These are phyloP conservation scores for Trametes meyenii DNA, from an alignment of 768 basidiomycete genomes.

Conservation along the genomic window DNA sequence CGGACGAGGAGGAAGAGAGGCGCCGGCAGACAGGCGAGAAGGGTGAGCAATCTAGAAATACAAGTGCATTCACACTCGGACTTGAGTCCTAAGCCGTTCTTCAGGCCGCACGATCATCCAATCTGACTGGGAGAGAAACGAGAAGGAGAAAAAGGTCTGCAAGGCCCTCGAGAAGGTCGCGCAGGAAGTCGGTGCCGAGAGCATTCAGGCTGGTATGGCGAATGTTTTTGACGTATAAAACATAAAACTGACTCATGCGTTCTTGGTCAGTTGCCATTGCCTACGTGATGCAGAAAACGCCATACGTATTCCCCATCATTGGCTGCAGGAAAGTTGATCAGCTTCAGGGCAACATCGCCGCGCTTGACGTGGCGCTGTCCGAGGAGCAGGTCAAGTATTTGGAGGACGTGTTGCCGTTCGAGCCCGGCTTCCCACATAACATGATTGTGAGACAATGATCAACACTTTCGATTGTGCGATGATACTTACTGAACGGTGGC, in stretches of 20 bases:
- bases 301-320: conserved; percentile 51
- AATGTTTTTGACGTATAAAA: not conserved
- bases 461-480: no score
- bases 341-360: conserved; percentile 34
- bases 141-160: conserved; percentile 43
- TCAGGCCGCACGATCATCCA: not conserved
- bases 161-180: conserved; percentile 51
- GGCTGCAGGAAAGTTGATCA: conserved; percentile 54
- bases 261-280: conserved; percentile 46
- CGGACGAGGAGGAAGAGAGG: conserved; percentile 37
- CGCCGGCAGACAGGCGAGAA: conserved; percentile 28
- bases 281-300: conserved; percentile 50
- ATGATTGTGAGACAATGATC: conserved; percentile 28
- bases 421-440: conserved; percentile 45
- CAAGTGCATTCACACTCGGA: not conserved
- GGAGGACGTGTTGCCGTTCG: conserved; percentile 44
- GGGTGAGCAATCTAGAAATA: conserved; percentile 22
- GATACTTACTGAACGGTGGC: not conserved
- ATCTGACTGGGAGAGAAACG: conserved; percentile 45
- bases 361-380: conserved; percentile 46
- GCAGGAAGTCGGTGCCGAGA: conserved; percentile 43
- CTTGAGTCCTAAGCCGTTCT: no score
- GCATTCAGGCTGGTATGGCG: not conserved
- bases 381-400: conserved; percentile 46
- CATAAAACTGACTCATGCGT: not conserved